phyloP scores from a whole-genome alignment of 176 grass and related monocot genomes.

The Phragmites australis region DNA sequence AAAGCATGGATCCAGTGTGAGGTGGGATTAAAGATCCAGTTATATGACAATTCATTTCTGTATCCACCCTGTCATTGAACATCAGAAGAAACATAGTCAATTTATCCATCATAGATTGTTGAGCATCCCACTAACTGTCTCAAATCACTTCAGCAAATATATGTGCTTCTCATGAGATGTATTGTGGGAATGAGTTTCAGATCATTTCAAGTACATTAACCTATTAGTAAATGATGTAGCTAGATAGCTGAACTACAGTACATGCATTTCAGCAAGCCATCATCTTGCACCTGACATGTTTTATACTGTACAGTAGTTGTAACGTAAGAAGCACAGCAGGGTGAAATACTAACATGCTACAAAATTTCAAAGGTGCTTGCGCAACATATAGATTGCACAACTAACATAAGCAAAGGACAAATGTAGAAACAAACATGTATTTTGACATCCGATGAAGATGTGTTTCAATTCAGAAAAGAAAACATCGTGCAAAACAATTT shows the following conservation, averaged over 20 bases:
- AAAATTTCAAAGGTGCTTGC: background rate
- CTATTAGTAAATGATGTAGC: background rate
- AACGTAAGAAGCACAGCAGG: background rate
- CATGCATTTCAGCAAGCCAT: conserved; percentile 2
- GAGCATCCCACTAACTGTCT: background rate
- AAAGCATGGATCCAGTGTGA: conserved; percentile 73
- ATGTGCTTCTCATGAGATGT: background rate
- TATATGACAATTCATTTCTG: conserved; percentile 83
- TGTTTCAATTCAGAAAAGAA: background rate
- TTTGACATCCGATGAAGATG: conserved; percentile 18
- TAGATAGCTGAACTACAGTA: background rate
- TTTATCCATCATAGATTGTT: conserved; percentile 6
- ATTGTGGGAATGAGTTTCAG: conserved; percentile 1
- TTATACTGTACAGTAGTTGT: background rate
- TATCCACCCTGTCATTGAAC: conserved; percentile 67
- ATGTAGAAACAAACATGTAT: conserved; percentile 14
- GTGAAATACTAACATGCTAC: conserved; percentile 7
- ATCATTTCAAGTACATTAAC: background rate
- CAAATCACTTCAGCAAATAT: background rate
- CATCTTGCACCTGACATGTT: background rate
- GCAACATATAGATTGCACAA: conserved; percentile 21
- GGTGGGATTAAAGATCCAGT: conserved; percentile 73
- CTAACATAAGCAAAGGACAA: background rate
- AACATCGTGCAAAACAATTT: conserved; percentile 11
- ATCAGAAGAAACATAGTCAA: conserved; percentile 26